Percentiles rank a stretch among this genome's conserved stretches.
These are phyloP conservation scores for Zymoseptoria pseudotritici DNA, from an alignment of 2,329 filamentous ascomycete genomes.

Conservation along the genomic window DNA sequence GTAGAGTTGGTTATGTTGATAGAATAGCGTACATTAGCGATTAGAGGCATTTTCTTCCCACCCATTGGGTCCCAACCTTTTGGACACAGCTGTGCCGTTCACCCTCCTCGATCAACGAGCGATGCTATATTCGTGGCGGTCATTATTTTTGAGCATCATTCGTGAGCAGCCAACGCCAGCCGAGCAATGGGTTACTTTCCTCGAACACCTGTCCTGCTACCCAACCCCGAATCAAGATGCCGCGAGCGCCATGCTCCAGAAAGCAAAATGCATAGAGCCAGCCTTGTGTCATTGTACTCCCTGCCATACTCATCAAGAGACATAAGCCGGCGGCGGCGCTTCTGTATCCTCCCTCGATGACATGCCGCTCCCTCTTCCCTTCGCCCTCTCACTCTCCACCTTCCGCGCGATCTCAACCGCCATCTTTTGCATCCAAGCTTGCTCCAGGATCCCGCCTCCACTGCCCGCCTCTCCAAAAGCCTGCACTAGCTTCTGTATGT, in stretches of 20 bases:
- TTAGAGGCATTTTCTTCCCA: not conserved
- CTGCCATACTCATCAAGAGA: constrained; percentile 15
- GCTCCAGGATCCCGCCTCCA: constrained; percentile 57
- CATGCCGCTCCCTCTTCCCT: constrained; percentile 19
- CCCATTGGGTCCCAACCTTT: not conserved
- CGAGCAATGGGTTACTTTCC: not conserved
- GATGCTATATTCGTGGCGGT: not conserved
- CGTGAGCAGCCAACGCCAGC: not conserved
- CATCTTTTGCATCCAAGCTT: constrained; percentile 89
- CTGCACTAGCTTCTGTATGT: constrained; percentile 18
- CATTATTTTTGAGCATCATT: not conserved
- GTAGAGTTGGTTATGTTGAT: not conserved
- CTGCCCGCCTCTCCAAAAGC: constrained; percentile 18
- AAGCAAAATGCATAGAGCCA: not conserved
- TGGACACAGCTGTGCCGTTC: not conserved
- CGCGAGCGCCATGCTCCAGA: constrained; percentile 1
- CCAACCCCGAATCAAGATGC: not conserved
- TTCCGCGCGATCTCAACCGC: constrained; percentile 82
- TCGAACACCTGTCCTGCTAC: not conserved
- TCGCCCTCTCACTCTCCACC: constrained; percentile 75
- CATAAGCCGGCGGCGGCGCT: constrained; percentile 31
- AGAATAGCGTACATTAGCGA: not conserved
- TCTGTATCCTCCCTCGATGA: constrained; percentile 16
- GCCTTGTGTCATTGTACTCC: constrained; percentile 1
- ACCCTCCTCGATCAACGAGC: not conserved